These are phyloP conservation scores for Vitis rotundifolia DNA, from an alignment of 164 flowering plant genomes.

Conservation along the genomic window DNA sequence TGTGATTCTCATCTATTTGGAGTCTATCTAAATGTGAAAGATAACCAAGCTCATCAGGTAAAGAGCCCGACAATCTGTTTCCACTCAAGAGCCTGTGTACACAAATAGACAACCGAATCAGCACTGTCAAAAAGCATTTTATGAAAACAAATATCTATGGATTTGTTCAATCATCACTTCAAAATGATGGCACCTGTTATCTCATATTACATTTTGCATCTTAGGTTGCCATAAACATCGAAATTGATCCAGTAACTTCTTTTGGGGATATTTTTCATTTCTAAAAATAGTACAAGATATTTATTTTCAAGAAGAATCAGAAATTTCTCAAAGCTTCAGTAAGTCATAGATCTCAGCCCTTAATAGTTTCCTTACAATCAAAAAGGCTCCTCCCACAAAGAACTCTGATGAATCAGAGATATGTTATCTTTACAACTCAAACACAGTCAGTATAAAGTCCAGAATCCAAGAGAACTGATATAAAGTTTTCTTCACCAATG, in stretches of 20 bases:
- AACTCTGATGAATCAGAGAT: neutral
- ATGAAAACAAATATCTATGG: neutral
- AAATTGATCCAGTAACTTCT: neutral
- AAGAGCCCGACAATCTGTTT: constrained; percentile 60
- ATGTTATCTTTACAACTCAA: neutral
- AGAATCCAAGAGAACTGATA: neutral
- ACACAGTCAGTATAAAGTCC: neutral
- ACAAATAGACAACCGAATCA: neutral
- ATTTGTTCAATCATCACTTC: too few relatives aligned
- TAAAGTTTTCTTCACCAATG: neutral
- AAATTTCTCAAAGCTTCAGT: neutral
- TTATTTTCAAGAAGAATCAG: neutral
- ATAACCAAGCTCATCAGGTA: constrained; percentile 72
- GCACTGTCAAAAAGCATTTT: neutral
- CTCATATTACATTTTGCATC: neutral
- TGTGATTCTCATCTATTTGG: constrained; percentile 64
- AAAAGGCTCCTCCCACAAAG: neutral
- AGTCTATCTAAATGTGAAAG: constrained; percentile 62
- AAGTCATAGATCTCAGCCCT: neutral
- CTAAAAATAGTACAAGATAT: neutral
- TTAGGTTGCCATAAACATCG: neutral
- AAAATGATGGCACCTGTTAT: neutral
- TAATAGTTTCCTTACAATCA: neutral
- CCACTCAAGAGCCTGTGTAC: constrained; percentile 76
- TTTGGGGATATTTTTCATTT: neutral